phyloP scores from a whole-genome alignment of 257 asterid species.

The Gentiana macrophylla region DNA sequence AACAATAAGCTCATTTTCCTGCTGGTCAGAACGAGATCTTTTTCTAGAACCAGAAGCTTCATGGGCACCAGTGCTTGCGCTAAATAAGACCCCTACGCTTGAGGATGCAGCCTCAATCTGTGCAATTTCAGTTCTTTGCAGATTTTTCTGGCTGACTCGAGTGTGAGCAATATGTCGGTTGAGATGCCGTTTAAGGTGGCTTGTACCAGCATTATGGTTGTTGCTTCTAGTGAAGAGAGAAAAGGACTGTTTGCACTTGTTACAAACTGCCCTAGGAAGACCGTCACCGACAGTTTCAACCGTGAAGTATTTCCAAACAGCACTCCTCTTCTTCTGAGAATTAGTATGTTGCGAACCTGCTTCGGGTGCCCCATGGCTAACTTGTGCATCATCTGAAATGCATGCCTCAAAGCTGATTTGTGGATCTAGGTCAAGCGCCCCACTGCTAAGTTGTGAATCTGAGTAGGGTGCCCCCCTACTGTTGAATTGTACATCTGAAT shows the following conservation, averaged over 20 bases:
- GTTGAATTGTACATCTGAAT: no score
- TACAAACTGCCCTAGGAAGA: constrained; percentile 59
- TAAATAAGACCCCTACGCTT: no score
- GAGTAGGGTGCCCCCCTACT: no score
- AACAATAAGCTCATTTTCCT: constrained; percentile 27
- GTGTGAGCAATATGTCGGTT: no score
- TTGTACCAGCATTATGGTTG: constrained; percentile 69
- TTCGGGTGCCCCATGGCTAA: no score
- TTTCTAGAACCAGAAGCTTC: constrained; percentile 25
- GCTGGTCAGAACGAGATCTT: not conserved
- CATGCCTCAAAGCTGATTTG: constrained; percentile 15
- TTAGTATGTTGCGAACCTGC: constrained; percentile 20
- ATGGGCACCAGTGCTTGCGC: constrained; percentile 46
- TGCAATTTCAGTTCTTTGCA: no score
- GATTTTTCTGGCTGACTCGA: no score
- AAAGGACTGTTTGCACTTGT: constrained; percentile 73
- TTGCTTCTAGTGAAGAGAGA: constrained; percentile 63
- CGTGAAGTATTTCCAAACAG: constrained; percentile 87
- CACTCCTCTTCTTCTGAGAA: constrained; percentile 68
- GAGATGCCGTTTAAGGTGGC: constrained; percentile 87
- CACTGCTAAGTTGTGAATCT: no score
- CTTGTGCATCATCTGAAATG: constrained; percentile 30
- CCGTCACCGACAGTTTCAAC: constrained; percentile 32
- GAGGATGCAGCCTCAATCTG: no score
- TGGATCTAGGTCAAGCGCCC: no score